Base-by-base conservation (phyloP, 108 stramenopile species). In the Fragilaria crotonensis region DNA sequence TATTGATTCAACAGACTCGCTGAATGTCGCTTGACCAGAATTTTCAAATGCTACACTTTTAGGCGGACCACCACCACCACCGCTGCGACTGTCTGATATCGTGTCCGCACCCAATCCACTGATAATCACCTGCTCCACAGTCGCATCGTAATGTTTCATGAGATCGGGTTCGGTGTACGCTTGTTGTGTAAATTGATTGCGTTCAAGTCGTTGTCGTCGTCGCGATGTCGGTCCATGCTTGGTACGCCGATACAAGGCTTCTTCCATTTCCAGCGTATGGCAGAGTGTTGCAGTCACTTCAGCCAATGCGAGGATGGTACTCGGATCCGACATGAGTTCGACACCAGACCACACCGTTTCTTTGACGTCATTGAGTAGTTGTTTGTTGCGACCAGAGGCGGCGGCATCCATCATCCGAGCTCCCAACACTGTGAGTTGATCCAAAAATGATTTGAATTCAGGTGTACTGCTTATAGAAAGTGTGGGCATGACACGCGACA, bases 241-340 rank as follows among this genome's bases (percentile, higher is more conserved):
- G 31, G 33, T 30, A 30, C 67, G 66, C 14, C 73, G 57, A 18
- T 54, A 31, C 9, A 28, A 19, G 1, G 9, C 75, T 45, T 81
- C 70, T 55, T 90, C 85, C 63, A 63, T 64, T 67, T 79, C 82
- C 67, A 90, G 63, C 23, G 89, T 85, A 68, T 85, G 77, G 49
- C 85, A 87, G 46, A 90, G 59, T 51, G 87, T 73, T 23, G 89
- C 89, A 28, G 83, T 83, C n/a, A 82, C 82, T 69, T 90, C 85
- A 18, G 85, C 89, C 61, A 87, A 68, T 3, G 83, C 79, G 56
- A 73, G 45, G 2, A 78, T 86, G 28, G 84, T 78, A 3, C 70
- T 59, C 25, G 73, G 75, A 67, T 85, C 84, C 7, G 72, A 62
- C 28, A 66, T 62, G 25, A 90, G 60, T 59, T 83, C 81, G 7